phyloP scores from a whole-genome alignment of 495 filamentous ascomycete genomes.

The Platismatia glauca region DNA sequence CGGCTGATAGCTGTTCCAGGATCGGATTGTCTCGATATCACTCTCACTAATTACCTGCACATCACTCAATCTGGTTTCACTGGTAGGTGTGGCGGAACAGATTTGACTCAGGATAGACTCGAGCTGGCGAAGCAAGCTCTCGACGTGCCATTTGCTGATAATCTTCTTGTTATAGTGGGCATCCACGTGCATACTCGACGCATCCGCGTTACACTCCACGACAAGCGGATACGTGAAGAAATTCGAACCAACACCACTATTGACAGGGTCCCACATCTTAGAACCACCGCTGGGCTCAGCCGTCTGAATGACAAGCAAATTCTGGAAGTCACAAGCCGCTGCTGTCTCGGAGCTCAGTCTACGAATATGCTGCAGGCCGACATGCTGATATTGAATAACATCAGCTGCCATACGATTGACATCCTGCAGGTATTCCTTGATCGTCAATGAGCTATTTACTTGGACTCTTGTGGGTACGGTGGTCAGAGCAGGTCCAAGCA shows the following conservation, averaged over 20 bases:
- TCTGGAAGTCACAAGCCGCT: slow-evolving; percentile 44
- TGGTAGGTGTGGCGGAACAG: slow-evolving; percentile 14
- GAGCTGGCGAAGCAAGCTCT: slow-evolving; percentile 37
- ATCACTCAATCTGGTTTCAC: slow-evolving; percentile 26
- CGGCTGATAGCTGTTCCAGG: slow-evolving; percentile 33
- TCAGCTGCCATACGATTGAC: slow-evolving; percentile 34
- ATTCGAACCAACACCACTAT: slow-evolving; percentile 26
- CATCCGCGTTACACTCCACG: slow-evolving; percentile 36
- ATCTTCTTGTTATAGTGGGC: slow-evolving; percentile 52
- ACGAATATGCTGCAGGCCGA: slow-evolving; percentile 48
- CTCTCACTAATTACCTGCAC: slow-evolving; percentile 34
- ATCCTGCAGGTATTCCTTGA: slow-evolving; percentile 34
- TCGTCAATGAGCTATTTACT: slow-evolving; percentile 31
- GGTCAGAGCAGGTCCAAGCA: slow-evolving; percentile 46
- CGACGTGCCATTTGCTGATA: slow-evolving; percentile 35
- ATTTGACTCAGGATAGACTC: slow-evolving; percentile 32
- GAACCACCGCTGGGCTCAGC: slow-evolving; percentile 5
- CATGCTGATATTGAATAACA: slow-evolving; percentile 43
- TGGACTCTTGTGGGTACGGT: slow-evolving; percentile 42
- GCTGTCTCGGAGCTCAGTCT: slow-evolving; percentile 39
- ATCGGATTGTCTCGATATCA: slow-evolving; percentile 35
- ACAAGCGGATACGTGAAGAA: slow-evolving; percentile 46
- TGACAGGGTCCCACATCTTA: slow-evolving; percentile 17
- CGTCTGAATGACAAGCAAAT: slow-evolving; percentile 38
- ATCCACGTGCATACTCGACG: slow-evolving; percentile 47